Percentiles rank a stretch among this genome's conserved stretches.
Conservation (phyloP, 2,329 filamentous ascomycete genomes). For the Niveomyces coronatus region DNA sequence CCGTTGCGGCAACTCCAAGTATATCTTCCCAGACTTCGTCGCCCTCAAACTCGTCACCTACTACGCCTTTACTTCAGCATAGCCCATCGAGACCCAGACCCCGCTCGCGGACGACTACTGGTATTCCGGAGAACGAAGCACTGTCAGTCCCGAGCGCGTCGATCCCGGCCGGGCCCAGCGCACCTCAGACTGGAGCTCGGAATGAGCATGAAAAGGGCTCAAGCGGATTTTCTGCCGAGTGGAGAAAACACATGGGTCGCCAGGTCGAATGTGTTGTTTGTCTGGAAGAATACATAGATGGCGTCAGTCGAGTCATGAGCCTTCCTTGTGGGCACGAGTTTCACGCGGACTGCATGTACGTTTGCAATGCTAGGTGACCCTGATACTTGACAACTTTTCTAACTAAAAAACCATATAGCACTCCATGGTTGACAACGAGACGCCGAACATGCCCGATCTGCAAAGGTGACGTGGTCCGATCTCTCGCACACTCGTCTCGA, state of each 20-base stretch:
- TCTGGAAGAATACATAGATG: slow-evolving; percentile 90
- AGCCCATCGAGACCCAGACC: slow-evolving; percentile 43
- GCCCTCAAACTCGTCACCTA: slow-evolving; percentile 55
- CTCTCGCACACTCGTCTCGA: slow-evolving; percentile 44
- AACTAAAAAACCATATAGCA: slow-evolving; percentile 41
- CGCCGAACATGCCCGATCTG: slow-evolving; percentile 97
- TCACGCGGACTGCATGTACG: slow-evolving; percentile 96
- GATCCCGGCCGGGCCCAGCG: slow-evolving; percentile 26
- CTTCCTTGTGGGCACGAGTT: slow-evolving; percentile 96
- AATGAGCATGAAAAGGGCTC: slow-evolving; percentile 39
- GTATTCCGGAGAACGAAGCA: slow-evolving; percentile 41
- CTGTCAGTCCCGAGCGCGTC: slow-evolving; percentile 33
- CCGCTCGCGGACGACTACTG: slow-evolving; percentile 55
- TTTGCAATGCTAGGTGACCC: slow-evolving; percentile 18
- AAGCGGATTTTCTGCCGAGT: slow-evolving; percentile 35
- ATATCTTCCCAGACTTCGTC: slow-evolving; percentile 49
- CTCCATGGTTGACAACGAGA: slow-evolving; percentile 91
- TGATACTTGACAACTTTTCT: too few species aligned
- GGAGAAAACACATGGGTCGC: slow-evolving; percentile 56
- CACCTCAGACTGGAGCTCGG: slow-evolving; percentile 21
- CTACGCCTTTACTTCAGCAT: slow-evolving; percentile 68
- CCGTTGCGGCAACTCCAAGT: slow-evolving; percentile 52
- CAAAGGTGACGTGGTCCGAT: slow-evolving; percentile 87
- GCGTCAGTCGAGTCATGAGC: slow-evolving; percentile 91
- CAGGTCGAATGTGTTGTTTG: slow-evolving; percentile 92